phyloP scores from a whole-genome alignment of 345 rosid genomes.

The Dovyalis caffra region DNA sequence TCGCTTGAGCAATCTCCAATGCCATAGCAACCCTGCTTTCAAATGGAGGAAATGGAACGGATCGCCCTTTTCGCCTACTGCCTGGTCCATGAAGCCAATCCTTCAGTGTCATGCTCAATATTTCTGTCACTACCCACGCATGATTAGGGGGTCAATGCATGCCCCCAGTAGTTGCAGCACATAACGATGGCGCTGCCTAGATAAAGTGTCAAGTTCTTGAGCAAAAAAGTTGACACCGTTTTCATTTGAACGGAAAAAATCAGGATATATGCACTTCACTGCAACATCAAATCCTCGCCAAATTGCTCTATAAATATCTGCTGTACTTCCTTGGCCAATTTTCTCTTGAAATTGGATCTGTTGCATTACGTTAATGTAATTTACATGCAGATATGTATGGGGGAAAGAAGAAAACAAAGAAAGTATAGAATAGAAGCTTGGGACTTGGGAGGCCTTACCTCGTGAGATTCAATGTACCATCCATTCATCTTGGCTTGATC shows the following conservation, averaged over 20 bases:
- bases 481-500: conserved; percentile 47
- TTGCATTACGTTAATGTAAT: too few species aligned
- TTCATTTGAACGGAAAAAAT: conserved; percentile 41
- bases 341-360: conserved; percentile 44
- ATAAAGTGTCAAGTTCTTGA: conserved; percentile 54
- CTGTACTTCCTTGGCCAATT: conserved; percentile 53
- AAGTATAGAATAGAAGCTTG: too few species aligned
- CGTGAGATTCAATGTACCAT: conserved; percentile 50
- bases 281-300: conserved; percentile 68
- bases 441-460: conserved; percentile 31
- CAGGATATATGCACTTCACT: conserved; percentile 51
- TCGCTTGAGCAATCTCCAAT: conserved; percentile 58
- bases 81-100: conserved; percentile 60
- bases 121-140: conserved; percentile 58
- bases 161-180: conserved; percentile 60
- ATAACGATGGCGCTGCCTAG: conserved; percentile 50
- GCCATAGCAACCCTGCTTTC: conserved; percentile 40
- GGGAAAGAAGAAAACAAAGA: too few species aligned
- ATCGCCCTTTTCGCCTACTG: conserved; percentile 28
- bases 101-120: conserved; percentile 43
- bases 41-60: conserved; percentile 42
- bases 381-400: too few species aligned
- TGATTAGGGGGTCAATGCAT: conserved; percentile 49
- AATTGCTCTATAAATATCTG: conserved; percentile 44
- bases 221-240: conserved; percentile 36